Percentiles rank a stretch among this genome's conserved stretches.
Evolutionary conservation across 2,329 filamentous ascomycete species (phyloP).

Genomic region (Zymoseptoria brevis): DNA sequence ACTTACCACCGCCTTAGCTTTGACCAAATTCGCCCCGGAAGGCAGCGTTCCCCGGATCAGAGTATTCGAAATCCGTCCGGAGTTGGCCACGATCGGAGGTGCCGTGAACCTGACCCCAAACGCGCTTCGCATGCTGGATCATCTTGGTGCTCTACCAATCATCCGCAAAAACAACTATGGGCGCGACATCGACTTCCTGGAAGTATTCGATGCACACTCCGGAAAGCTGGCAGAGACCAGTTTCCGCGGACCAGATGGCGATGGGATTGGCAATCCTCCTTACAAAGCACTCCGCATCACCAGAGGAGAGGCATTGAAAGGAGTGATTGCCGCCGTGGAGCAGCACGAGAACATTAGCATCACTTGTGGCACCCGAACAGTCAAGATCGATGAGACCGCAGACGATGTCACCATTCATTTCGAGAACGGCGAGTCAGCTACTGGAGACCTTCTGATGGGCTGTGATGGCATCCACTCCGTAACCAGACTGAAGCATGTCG

Average conservation of each 20-base stretch:
- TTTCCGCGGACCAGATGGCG: conserved; percentile 36
- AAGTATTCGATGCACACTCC: conserved; percentile 40
- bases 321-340: conserved; percentile 34
- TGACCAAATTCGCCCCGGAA: conserved; percentile 37
- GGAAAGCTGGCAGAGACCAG: conserved; percentile 36
- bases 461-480: conserved; percentile 34
- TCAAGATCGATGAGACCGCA: conserved; percentile 32
- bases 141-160: conserved; percentile 29
- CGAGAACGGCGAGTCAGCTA: conserved; percentile 28
- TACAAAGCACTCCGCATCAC: conserved; percentile 39
- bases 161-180: conserved; percentile 36
- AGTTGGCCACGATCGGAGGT: conserved; percentile 40
- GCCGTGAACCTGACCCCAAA: conserved; percentile 43
- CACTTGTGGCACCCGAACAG: conserved; percentile 37
- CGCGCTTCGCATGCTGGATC: conserved; percentile 34
- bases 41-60: conserved; percentile 34
- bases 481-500: conserved; percentile 38
- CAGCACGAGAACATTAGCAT: conserved; percentile 36
- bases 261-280: conserved; percentile 37
- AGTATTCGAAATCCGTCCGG: conserved; percentile 42
- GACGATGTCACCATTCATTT: conserved; percentile 31
- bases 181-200: conserved; percentile 36
- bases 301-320: conserved; percentile 37
- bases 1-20: conserved; percentile 42
- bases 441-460: conserved; percentile 31